Evolutionary conservation across 352 stramenopile genomes (phyloP), one percentile per base, ranked within the genome.

Genomic region (Pelagophyceae sp.): DNA sequence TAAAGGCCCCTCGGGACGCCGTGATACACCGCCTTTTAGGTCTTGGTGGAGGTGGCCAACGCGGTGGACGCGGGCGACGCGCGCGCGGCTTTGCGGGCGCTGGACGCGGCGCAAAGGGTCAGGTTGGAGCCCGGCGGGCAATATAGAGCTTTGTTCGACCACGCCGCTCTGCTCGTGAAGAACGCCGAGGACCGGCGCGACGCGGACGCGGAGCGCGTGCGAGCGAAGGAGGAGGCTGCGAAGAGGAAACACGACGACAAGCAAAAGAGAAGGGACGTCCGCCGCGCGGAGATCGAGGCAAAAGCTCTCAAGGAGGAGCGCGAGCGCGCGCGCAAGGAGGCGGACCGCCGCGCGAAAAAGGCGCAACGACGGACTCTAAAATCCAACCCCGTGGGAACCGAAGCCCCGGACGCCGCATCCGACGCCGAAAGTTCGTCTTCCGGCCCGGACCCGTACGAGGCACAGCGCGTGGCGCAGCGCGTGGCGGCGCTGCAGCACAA

Each of bases 321-420:
- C 35, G 67, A 60, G 67, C 11, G n/a, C 15, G 67, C 25, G 67
- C 31, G 33, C 17, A 33, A 37, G 15, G 38, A 74, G 67, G 25
- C 11, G 33, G 67, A 74, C 35, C 67, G 33, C 35, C 67, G 67
- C 35, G 67, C 37, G 29, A 71, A 71, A 27, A 71, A 74, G 67
- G 67, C 67, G 23, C 19, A 17, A 23, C 33, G n/a, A n/a, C n/a
- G n/a, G n/a, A n/a, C n/a, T n/a, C n/a, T n/a, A n/a, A n/a, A n/a
- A n/a, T n/a, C n/a, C n/a, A n/a, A n/a, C n/a, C n/a, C n/a, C n/a
- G n/a, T n/a, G n/a, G n/a, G n/a, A n/a, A n/a, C n/a, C n/a, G n/a
- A n/a, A n/a, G n/a, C n/a, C n/a, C n/a, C n/a, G n/a, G n/a, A n/a
- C n/a, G n/a, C n/a, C n/a, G n/a, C n/a, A n/a, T n/a, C n/a, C n/a